Evolutionary conservation across 306 rosid species (phyloP), one percentile per base, ranked within the genome.

Genomic region (Pueraria montana): DNA sequence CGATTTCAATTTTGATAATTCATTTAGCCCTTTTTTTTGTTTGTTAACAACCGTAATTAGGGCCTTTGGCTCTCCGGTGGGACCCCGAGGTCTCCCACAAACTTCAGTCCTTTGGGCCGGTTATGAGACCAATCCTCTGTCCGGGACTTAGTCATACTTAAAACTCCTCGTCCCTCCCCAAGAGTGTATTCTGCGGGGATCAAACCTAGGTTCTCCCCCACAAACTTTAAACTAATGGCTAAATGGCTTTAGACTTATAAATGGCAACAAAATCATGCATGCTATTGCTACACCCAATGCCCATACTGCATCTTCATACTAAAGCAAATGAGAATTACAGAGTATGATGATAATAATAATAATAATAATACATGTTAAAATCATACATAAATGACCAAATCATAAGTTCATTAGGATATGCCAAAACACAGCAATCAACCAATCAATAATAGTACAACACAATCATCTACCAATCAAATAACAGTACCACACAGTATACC

Each of bases 1-100:
- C 11, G 30, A 34, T 24, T 72, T 80, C 42, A 27, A 69, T 69
- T 61, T 81, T 77, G 40, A 62, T 59, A 12, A 16, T 42, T 43
- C 48, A 23, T 40, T 8, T 17, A 24, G 7, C 26, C 14, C 1
- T 74, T 74, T 52, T 18, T 34, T 36, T 36, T n/a, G n/a, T n/a
- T n/a, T n/a, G n/a, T n/a, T n/a, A n/a, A n/a, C n/a, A n/a, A n/a
- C n/a, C n/a, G n/a, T n/a, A n/a, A n/a, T n/a, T n/a, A n/a, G n/a
- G n/a, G n/a, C n/a, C n/a, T n/a, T n/a, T n/a, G n/a, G n/a, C n/a
- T n/a, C n/a, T n/a, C n/a, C n/a, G n/a, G n/a, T n/a, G n/a, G n/a
- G n/a, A n/a, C n/a, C n/a, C n/a, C n/a, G n/a, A n/a, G n/a, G n/a
- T n/a, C n/a, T n/a, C n/a, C n/a, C n/a, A n/a, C n/a, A n/a, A n/a